A percentile compares a stretch with the other conserved stretches of the same genome.
Evolutionary conservation across 2,329 filamentous ascomycete species (phyloP).

Genomic region (Metarhizium brunneum): DNA sequence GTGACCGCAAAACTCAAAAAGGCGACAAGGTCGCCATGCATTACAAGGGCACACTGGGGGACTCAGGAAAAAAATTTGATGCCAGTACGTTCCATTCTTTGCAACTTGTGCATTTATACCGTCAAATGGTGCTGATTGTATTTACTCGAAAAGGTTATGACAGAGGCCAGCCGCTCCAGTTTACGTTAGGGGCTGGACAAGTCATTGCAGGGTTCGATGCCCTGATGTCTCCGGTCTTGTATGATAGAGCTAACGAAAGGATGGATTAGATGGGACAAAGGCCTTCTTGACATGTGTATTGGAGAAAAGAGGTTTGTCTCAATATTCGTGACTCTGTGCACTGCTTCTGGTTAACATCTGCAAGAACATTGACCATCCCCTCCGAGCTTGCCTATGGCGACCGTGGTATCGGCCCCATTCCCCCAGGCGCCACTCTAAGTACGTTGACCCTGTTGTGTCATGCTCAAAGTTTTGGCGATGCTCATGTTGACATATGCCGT

Average conservation of each 20-base stretch:
- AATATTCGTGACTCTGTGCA: neutral
- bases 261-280: constrained; percentile 68
- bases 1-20: constrained; percentile 64
- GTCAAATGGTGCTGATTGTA: constrained; percentile 7
- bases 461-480: constrained; percentile 5
- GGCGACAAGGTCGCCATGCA: constrained; percentile 81
- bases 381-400: constrained; percentile 77
- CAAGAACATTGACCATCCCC: constrained; percentile 76
- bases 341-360: constrained; percentile 4
- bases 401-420: constrained; percentile 70
- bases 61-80: constrained; percentile 73
- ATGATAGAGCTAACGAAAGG: constrained; percentile 9
- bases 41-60: constrained; percentile 73
- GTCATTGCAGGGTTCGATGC: constrained; percentile 74
- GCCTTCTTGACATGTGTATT: constrained; percentile 87
- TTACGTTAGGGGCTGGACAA: constrained; percentile 68
- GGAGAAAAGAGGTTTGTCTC: constrained; percentile 66
- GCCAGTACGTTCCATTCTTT: constrained; percentile 48
- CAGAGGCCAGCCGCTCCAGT: constrained; percentile 64
- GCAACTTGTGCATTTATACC: neutral
- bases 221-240: neutral
- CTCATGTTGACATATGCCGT: constrained; percentile 8
- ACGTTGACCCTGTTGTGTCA: constrained; percentile 19
- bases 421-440: constrained; percentile 69
- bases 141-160: constrained; percentile 49